These are phyloP conservation scores for Amanita molliuscula DNA, from an alignment of 768 basidiomycete genomes.

Conservation along the genomic window DNA sequence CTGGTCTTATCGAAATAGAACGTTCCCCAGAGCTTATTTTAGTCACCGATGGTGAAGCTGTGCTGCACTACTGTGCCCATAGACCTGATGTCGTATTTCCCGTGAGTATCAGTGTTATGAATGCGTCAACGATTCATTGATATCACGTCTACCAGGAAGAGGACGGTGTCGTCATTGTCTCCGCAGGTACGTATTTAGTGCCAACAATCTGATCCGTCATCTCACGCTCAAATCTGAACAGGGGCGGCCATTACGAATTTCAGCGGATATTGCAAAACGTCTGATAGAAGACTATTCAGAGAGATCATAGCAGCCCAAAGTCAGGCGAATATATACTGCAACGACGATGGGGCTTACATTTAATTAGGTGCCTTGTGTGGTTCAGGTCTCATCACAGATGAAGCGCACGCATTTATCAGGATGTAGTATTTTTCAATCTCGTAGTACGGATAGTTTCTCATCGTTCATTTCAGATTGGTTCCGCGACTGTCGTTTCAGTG, in stretches of 20 bases:
- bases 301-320: slow-evolving; percentile 6
- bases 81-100: neutral
- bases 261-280: slow-evolving; percentile 2
- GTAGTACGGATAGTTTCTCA: neutral
- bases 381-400: slow-evolving; percentile 5
- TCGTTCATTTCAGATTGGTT: slow-evolving; percentile 20
- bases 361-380: slow-evolving; percentile 1
- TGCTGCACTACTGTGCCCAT: slow-evolving; percentile 1
- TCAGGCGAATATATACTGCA: neutral
- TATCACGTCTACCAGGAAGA: neutral
- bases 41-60: slow-evolving; percentile 5
- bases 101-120: neutral
- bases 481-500: slow-evolving; percentile 22
- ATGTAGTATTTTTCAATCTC: neutral
- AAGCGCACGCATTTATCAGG: neutral
- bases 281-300: neutral
- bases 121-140: neutral
- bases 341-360: neutral
- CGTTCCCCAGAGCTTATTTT: slow-evolving; percentile 1
- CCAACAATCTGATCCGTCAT: neutral
- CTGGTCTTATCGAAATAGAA: slow-evolving; percentile 2
- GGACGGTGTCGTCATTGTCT: slow-evolving; percentile 1
- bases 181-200: neutral
- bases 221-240: neutral
- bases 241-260: slow-evolving; percentile 3